Conservation (phyloP, 2,329 filamentous ascomycete genomes). For the Colletotrichum viniferum region DNA sequence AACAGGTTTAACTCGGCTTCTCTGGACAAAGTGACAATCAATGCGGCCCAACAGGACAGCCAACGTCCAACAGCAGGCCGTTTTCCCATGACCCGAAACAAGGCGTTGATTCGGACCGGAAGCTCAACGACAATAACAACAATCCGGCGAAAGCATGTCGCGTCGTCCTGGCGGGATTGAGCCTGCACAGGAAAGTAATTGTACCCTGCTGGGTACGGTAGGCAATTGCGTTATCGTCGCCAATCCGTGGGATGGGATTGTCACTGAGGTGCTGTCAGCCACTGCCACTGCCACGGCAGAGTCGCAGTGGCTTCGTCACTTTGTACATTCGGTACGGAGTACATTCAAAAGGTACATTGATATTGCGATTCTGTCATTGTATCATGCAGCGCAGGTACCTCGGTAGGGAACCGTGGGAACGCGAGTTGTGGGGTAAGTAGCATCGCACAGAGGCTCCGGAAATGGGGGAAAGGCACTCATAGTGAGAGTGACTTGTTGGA, state of each 20-base stretch:
- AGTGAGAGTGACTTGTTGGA: neutral
- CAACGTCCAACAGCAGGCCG: neutral
- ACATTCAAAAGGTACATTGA: neutral
- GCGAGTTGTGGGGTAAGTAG: conserved; percentile 15
- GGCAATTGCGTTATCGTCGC: neutral
- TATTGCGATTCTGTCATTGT: neutral
- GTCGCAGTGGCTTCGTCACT: neutral
- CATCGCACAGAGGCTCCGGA: conserved; percentile 4
- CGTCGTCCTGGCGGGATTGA: neutral
- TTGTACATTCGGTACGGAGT: neutral
- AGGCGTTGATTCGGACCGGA: neutral
- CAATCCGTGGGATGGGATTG: neutral
- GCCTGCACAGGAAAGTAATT: neutral
- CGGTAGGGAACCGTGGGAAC: neutral
- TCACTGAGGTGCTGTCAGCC: neutral
- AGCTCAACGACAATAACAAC: neutral
- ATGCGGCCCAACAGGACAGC: neutral
- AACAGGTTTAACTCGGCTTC: neutral
- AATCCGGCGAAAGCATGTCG: neutral
- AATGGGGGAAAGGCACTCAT: neutral
- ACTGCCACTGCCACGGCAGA: neutral
- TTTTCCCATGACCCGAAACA: neutral
- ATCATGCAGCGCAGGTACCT: neutral
- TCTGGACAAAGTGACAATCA: neutral
- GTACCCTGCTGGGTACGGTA: neutral